These are phyloP conservation scores for Hyphopichia burtonii DNA, from an alignment of 1,139 yeast species.

Conservation along the genomic window DNA sequence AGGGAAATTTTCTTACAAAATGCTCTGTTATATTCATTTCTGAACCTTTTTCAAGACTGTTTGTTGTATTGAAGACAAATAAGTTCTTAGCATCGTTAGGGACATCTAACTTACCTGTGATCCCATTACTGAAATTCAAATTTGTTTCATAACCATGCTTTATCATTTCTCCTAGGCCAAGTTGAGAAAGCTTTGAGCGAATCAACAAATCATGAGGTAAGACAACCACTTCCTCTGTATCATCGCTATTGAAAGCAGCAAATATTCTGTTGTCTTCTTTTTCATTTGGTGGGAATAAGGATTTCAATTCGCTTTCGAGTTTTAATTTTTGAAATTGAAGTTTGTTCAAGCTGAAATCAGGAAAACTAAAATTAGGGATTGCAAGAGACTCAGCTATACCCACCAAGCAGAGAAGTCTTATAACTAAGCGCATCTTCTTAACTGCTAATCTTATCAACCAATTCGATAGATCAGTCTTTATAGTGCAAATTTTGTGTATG, in stretches of 20 bases:
- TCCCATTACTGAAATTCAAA: not conserved
- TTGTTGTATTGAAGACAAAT: conserved; percentile 34
- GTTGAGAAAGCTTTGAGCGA: conserved; percentile 1
- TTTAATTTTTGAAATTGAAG: conserved; percentile 11
- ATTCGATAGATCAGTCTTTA: too few species aligned
- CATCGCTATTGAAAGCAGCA: not conserved
- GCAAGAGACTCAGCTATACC: not conserved
- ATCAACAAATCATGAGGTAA: not conserved
- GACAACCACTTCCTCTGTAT: not conserved
- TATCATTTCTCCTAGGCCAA: conserved; percentile 20
- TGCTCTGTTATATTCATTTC: not conserved
- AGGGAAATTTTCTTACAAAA: conserved; percentile 19
- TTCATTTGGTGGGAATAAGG: conserved; percentile 9
- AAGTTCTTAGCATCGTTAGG: conserved; percentile 32
- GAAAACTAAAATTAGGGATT: not conserved
- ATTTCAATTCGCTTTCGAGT: conserved; percentile 12
- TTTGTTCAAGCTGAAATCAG: not conserved
- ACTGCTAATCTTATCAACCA: too few species aligned
- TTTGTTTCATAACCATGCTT: conserved; percentile 6
- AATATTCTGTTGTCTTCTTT: not conserved
- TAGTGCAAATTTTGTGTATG: not conserved
- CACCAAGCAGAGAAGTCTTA: too few species aligned
- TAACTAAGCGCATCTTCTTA: too few species aligned
- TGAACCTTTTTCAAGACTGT: conserved; percentile 7
- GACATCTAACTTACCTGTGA: conserved; percentile 12